These are phyloP conservation scores for Pichia paraexigua DNA, from an alignment of 805 yeast species.

Conservation along the genomic window DNA sequence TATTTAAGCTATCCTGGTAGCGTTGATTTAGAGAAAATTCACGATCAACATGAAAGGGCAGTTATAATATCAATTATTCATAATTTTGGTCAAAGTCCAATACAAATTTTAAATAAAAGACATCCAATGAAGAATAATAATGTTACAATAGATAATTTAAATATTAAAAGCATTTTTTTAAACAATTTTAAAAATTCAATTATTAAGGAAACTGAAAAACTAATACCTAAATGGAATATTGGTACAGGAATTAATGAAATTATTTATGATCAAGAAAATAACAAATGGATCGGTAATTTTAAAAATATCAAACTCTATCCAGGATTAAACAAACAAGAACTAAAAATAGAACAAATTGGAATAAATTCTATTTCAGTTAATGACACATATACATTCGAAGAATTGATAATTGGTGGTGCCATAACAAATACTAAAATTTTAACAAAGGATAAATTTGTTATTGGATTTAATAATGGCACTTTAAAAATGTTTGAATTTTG, in stretches of 20 bases:
- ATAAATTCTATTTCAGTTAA: constrained; percentile 28
- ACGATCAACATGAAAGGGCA: constrained; percentile 63
- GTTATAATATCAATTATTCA: constrained; percentile 82
- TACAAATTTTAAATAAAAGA: constrained; percentile 58
- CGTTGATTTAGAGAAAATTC: constrained; percentile 62
- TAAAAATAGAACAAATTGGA: constrained; percentile 10
- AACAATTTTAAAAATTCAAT: constrained; percentile 5
- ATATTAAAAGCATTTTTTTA: constrained; percentile 8
- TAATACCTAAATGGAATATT: neutral
- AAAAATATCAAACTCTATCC: constrained; percentile 1
- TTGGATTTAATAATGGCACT: constrained; percentile 52
- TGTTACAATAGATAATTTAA: neutral
- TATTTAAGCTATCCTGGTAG: constrained; percentile 81
- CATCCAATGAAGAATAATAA: constrained; percentile 47
- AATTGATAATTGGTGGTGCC: constrained; percentile 30
- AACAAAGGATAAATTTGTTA: constrained; percentile 34
- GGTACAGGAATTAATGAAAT: neutral
- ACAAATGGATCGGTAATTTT: constrained; percentile 44
- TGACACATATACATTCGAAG: constrained; percentile 32
- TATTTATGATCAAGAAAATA: constrained; percentile 29
- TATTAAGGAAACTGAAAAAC: neutral
- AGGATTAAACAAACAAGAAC: constrained; percentile 1
- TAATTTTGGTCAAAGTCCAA: constrained; percentile 88
- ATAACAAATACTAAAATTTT: constrained; percentile 36
- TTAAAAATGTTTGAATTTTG: constrained; percentile 35